Conservation (phyloP, 2,329 filamentous ascomycete species). For the Remersonia thermophila region DNA sequence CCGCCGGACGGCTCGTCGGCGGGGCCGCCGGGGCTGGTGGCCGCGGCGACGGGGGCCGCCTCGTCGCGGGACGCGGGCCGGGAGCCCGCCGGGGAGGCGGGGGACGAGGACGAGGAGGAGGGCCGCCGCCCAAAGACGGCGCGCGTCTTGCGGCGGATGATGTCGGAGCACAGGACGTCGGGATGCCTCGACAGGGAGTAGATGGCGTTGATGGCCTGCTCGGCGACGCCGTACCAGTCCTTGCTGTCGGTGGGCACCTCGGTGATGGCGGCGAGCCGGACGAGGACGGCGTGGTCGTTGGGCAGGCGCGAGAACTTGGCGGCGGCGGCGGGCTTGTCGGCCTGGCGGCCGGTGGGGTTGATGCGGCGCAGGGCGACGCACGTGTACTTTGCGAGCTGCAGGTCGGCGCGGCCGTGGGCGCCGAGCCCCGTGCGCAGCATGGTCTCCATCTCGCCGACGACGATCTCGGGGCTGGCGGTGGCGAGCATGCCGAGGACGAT, state of each 20-base stretch:
- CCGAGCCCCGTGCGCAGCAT: slow-evolving; percentile 88
- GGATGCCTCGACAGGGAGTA: slow-evolving; percentile 91
- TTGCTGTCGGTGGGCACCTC: slow-evolving; percentile 81
- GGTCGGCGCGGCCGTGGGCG: slow-evolving; percentile 63
- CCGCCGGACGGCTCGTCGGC: slow-evolving; percentile 7
- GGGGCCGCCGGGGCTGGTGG: slow-evolving; percentile 19
- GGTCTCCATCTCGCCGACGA: slow-evolving; percentile 87
- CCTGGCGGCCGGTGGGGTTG: slow-evolving; percentile 70
- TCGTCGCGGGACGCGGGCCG: slow-evolving; percentile 37
- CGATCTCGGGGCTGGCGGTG: slow-evolving; percentile 81
- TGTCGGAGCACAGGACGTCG: slow-evolving; percentile 82
- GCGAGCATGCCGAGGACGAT: slow-evolving; percentile 96
- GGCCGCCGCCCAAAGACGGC: slow-evolving; percentile 49
- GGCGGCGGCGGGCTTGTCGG: slow-evolving; percentile 54
- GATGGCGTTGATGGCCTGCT: slow-evolving; percentile 91
- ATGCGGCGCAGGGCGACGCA: slow-evolving; percentile 88
- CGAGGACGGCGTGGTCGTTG: slow-evolving; percentile 83
- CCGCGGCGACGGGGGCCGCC: slow-evolving; percentile 22
- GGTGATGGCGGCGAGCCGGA: slow-evolving; percentile 68
- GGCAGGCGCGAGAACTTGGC: slow-evolving; percentile 64
- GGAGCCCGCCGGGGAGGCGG: slow-evolving; percentile 29
- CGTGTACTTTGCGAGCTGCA: slow-evolving; percentile 86
- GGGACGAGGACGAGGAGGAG: slow-evolving; percentile 22
- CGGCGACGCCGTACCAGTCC: slow-evolving; percentile 92
- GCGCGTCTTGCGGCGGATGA: slow-evolving; percentile 76